Evolutionary conservation across 179 eudicot species (phyloP), one percentile per base, ranked within the genome.

Genomic region (Drosera spatulata): DNA sequence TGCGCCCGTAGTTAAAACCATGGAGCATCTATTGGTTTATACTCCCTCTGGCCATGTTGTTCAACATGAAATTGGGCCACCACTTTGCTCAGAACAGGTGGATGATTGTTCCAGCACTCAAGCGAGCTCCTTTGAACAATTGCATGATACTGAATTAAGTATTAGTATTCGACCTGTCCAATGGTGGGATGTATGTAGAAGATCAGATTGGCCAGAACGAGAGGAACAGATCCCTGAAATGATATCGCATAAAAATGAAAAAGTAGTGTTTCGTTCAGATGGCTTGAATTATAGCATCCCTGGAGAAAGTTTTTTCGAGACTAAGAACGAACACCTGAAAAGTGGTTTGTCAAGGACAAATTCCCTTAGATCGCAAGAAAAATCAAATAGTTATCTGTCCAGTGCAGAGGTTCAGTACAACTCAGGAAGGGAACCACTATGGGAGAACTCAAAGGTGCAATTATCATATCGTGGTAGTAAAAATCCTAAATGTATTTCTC

Each of bases 101-200:
- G 81, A 79, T 51, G 73, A 71, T 62, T 59, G 58, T 69, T 55
- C 62, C 53, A 77, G 76, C 60, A 58, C 61, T 59, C 73, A 72
- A 58, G 50, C 78, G 14, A 73, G 66, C 48, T 59, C 74, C 42
- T 61, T 66, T 60, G 54, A 66, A 38, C 78, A 76, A 61, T 41
- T 68, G 57, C 93, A 79, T 56, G 87, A 82, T 42, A 80, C 72
- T 40, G 88, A 83, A 41, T 63, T 71, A 50, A 70, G 77, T 56
- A 80, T 85, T 49, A 83, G 75, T 66, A 73, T 71, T 51, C 79
- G 77, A 61, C 85, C 94, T 33, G 60, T 81, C 51, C 88, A 79
- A 40, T 83, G 94, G 83, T 85, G 94, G 94, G 94, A 85, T 72
- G 94, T 85, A 43, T 85, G 94, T 59, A 77, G 88, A 62, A 80